Evolutionary conservation across 352 stramenopile genomes (phyloP), one percentile per base, ranked within the genome.

Genomic region (Pythium dissimile): DNA sequence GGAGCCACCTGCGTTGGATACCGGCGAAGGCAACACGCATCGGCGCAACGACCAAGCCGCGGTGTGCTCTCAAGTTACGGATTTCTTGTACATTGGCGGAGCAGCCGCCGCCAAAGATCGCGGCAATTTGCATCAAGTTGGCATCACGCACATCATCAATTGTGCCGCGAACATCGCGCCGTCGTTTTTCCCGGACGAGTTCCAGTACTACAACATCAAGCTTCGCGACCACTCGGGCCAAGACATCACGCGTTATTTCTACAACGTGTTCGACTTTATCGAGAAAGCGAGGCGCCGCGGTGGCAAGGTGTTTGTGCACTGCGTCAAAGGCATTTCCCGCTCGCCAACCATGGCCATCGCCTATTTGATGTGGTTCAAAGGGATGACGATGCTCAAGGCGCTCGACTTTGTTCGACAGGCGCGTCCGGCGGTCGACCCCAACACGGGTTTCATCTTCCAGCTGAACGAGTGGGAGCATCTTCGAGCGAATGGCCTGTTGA

Each of bases 141-240:
- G 87, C 32, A 92, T 97, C 57, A 97, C 88, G 4, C 88, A 97
- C 64, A 70, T 97, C 32, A 86, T 97, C 62, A 97, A 97, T 52
- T 96, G 86, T 52, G 86, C 87, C 0, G 88, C 82, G 13, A 86
- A 67, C 34, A 78, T 92, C 10, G 77, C 84, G 27, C 83, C 86
- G 21, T 77, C 80, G 35, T 83, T 79, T 26, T 95, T 88, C 38
- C 84, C 88, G 0, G 58, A 88, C 16, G 74, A 88, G 0, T 96
- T 97, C 37, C 65, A 67, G 44, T 97, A 97, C 56, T 87, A 89
- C 44, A 92, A 89, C 62, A 71, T 96, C 37, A 71, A 74, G n/a
- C 72, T 97, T n/a, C 85, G 83, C 2, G 88, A 97, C 60, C 86
- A 97, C 63, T 88, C 82, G 43, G 86, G 79, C 34, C 81, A 95